Evolutionary conservation across 2,329 filamentous ascomycete species (phyloP), one percentile per base, ranked within the genome.

Genomic region (Hypoxylon sp.): DNA sequence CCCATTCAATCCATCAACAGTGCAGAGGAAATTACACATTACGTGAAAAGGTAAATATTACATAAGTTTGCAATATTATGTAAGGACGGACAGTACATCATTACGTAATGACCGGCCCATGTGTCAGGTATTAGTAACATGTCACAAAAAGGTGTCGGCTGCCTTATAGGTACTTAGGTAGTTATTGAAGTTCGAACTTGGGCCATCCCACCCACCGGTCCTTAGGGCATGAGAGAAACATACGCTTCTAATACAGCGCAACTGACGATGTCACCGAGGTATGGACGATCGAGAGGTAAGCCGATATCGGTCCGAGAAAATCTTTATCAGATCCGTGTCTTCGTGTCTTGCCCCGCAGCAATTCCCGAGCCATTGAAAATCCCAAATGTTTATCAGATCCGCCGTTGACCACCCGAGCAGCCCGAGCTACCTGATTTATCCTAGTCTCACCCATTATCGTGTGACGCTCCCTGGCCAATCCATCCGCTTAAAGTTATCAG

Each of bases 401-500:
- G 65, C 32, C 32, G 37, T 11, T 65, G 59, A 41, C 37, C 37
- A 41, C 37, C 37, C 7, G 55, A 57, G n/a, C n/a, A n/a, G n/a
- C n/a, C n/a, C n/a, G n/a, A n/a, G n/a, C n/a, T n/a, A n/a, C 64
- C 43, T 51, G n/a, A n/a, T 8, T 19, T 47, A 28, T n/a, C 41
- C 52, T 50, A 41, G 49, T 48, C 30, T 37, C 37, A 56, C 48
- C 6, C 32, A 44, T n/a, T 32, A 39, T 30, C 39, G 47, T 48
- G 47, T 58, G 24, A 26, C 44, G 24, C 10, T 39, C 15, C 22
- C 41, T 32, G 17, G 19, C 51, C 52, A 57, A 59, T 57, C 57
- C 43, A 61, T 64, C 70, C 71, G 67, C 70, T 72, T 75, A 75
- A 73, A 76, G 74, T 76, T 78, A 77, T 78, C 75, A 70, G 76